Base-by-base conservation (phyloP, 192 early-diverging fungal species). In the Diversispora epigaea region DNA sequence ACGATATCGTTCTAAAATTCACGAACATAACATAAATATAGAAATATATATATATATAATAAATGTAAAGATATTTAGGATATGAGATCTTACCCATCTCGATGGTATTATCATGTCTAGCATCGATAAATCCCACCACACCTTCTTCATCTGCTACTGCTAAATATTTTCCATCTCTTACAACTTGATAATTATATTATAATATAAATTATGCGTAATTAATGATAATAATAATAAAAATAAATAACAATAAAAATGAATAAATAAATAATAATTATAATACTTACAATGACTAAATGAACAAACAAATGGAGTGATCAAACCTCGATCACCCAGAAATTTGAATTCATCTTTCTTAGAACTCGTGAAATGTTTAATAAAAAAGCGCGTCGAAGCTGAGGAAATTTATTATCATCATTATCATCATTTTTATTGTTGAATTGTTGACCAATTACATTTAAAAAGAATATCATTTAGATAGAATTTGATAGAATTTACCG, bases 61-160 rank as follows among this genome's bases (percentile, higher is more conserved):
- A 44, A 22, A 4, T 50, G 3, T 65, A 56, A 44, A 44, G 60
- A 45, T 40, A 44, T 67, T 45, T 73, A 32, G 2, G 25, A 32
- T 32, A 32, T 32, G 25, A 32, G 25, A 32, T 32, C 47, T 52
- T 70, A 79, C 78, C 60, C 32, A 71, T 54, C 25, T 81, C 75
- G 11, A 75, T 12, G 4, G 64, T 25, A 41, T 83, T 82, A 61
- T 82, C 80, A 8, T 77, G 71, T 47, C 79, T 69, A 0, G 91
- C 85, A 69, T 89, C 80, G 11, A 92, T 77, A 40, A 92, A 47
- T 19, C 77, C 68, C 4, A 92, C 73, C 19, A 62, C 78, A 12
- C 91, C 91, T 21, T 84, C 85, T 76, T 92, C 91, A 67, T 89
- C 87, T 6, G 85, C 87, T 25, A 90, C 84, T 15, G 91, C 90